Percentiles rank a stretch among this genome's conserved stretches.
These are phyloP conservation scores for Pseudopyrenochaeta lycopersici DNA, from an alignment of 2,329 filamentous ascomycete genomes.

Conservation along the genomic window DNA sequence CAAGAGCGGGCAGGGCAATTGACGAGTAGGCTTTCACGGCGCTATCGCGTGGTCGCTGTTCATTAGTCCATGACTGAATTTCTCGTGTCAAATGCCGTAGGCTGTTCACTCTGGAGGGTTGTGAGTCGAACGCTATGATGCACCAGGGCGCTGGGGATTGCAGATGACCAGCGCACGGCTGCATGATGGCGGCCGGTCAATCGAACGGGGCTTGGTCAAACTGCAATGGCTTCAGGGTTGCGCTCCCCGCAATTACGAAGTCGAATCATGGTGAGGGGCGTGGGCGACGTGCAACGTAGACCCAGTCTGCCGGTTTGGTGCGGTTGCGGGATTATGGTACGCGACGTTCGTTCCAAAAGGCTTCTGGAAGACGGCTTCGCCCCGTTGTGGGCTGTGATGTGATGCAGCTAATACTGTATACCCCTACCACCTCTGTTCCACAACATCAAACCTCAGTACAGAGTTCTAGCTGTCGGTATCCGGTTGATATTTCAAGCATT, in stretches of 20 bases:
- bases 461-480: not conserved
- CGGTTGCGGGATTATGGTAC: conserved; percentile 16
- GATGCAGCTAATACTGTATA: conserved; percentile 11
- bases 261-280: conserved; percentile 21
- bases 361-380: conserved; percentile 25
- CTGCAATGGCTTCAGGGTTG: conserved; percentile 13
- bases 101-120: conserved; percentile 6
- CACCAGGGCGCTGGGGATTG: conserved; percentile 14
- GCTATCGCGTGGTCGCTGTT: conserved; percentile 28
- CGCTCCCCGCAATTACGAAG: conserved; percentile 12
- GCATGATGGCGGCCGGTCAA: conserved; percentile 21
- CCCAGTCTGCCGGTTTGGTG: conserved; percentile 16
- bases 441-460: not conserved
- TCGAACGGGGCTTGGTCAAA: conserved; percentile 1
- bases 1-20: conserved; percentile 19
- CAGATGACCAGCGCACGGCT: conserved; percentile 24
- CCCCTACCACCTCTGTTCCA: not conserved
- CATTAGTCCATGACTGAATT: conserved; percentile 23
- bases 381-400: conserved; percentile 22
- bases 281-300: conserved; percentile 12
- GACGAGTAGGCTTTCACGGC: conserved; percentile 22
- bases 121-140: conserved; percentile 17
- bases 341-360: conserved; percentile 12
- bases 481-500: not conserved
- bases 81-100: conserved; percentile 21